Evolutionary conservation across 306 rosid species (phyloP), one percentile per base, ranked within the genome.

Genomic region (Trifolium repens): DNA sequence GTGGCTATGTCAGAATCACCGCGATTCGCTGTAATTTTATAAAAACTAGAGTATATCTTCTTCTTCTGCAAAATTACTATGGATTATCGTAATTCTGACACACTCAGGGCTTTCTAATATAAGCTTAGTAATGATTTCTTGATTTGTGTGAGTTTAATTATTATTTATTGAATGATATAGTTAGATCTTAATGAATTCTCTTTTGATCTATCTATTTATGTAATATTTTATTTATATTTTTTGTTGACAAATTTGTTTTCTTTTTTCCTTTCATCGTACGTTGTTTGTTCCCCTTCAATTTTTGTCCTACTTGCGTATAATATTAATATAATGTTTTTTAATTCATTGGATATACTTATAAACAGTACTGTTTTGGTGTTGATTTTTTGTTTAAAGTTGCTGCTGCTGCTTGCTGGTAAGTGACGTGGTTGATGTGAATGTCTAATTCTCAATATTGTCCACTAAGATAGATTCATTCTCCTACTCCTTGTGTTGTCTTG

Each of bases 391-490:
- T 0, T 24, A 58, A 26, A 26, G 64, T 58, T 58, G 15, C 1
- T 57, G 64, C 26, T 58, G 15, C 26, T 58, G 15, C 9, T 57
- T 19, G 55, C 1, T 49, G 34, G 35, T 11, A 17, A 30, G 30
- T 54, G 61, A 55, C 61, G 32, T 55, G 61, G 61, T 22, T 55
- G 61, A 55, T 55, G 61, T 22, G 14, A 22, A 22, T 55, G 61
- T 55, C 1, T 55, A 55, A 22, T 9, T 19, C 27, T 17, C 13
- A 54, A 19, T 19, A 19, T 19, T 54, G 37, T 24, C 64, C 35
- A 24, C 37, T 58, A 22, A 22, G 24, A 22, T 22, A 26, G 63
- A 58, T 58, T 58, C 63, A 0, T 11, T 13, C 16, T 9, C 26
- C 37, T 10, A 0, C 39, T 37, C 2, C 1, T 5, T 7, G 6